A percentile compares a stretch with the other conserved stretches of the same genome.
Conservation (phyloP, 352 stramenopile genomes). For the Globisporangium cylindrosporum region DNA sequence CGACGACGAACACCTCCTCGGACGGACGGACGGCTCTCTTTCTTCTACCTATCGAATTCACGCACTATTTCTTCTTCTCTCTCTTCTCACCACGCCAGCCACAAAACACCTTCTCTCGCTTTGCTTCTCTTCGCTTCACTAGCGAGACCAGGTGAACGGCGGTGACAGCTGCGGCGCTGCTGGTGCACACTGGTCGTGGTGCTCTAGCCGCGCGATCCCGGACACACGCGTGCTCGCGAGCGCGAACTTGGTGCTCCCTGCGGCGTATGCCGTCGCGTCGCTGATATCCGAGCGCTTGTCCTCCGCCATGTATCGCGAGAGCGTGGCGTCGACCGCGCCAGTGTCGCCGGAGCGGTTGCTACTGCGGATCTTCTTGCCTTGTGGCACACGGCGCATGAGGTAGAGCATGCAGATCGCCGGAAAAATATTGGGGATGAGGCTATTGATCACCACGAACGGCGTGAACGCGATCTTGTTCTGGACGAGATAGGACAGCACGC, state of each 20-base stretch:
- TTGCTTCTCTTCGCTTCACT: neutral
- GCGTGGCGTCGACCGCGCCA: conserved; percentile 22
- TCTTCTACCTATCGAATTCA: conserved; percentile 11
- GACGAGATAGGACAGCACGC: conserved; percentile 58
- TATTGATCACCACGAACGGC: conserved; percentile 70
- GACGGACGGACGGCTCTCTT: neutral
- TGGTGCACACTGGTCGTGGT: conserved; percentile 13
- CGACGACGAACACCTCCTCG: conserved; percentile 2
- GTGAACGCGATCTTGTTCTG: conserved; percentile 53
- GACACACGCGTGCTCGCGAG: conserved; percentile 19
- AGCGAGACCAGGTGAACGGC: conserved; percentile 17
- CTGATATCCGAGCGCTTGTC: conserved; percentile 21
- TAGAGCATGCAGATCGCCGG: conserved; percentile 89
- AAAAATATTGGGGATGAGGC: conserved; percentile 79
- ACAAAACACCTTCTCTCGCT: neutral
- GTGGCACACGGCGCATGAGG: conserved; percentile 73
- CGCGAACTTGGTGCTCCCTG: conserved; percentile 18
- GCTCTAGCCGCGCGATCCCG: conserved; percentile 17
- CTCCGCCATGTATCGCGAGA: conserved; percentile 68
- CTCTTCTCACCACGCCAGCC: neutral
- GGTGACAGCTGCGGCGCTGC: conserved; percentile 11
- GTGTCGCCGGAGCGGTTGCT: conserved; percentile 17
- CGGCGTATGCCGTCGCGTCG: conserved; percentile 18
- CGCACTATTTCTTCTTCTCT: conserved; percentile 9
- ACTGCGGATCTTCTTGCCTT: conserved; percentile 19